A percentile compares a stretch with the other conserved stretches of the same genome.
These are phyloP conservation scores for Talaromyces trachyspermus DNA, from an alignment of 495 filamentous ascomycete genomes.

Conservation along the genomic window DNA sequence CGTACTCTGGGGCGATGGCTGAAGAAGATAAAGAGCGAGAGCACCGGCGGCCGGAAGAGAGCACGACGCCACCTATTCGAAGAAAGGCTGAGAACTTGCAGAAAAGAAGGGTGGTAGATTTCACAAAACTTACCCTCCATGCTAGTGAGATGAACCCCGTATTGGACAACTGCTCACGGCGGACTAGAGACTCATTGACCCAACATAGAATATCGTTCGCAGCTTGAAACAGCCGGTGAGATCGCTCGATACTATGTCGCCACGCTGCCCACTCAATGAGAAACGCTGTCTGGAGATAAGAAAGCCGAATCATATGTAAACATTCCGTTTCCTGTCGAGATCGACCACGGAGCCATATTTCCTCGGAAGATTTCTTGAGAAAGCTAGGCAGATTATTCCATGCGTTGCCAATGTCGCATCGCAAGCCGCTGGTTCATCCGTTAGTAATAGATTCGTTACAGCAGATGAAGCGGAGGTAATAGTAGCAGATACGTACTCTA, in stretches of 20 bases:
- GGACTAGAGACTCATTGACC: slow-evolving; percentile 6
- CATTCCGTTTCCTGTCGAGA: slow-evolving; percentile 4
- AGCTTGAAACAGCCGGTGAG: not conserved
- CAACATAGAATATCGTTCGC: slow-evolving; percentile 4
- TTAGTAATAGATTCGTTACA: not conserved
- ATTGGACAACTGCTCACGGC: slow-evolving; percentile 6
- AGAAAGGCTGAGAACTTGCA: not conserved
- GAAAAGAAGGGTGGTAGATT: not conserved
- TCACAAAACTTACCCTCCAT: slow-evolving; percentile 3
- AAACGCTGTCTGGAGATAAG: slow-evolving; percentile 6
- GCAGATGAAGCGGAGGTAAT: not conserved
- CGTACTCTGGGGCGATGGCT: no score
- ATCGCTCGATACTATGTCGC: slow-evolving; percentile 3
- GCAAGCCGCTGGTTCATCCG: no score
- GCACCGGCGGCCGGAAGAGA: slow-evolving; percentile 4
- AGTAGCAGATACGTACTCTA: not conserved
- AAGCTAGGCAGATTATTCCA: slow-evolving; percentile 5
- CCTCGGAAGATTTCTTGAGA: not conserved
- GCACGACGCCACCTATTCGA: slow-evolving; percentile 2
- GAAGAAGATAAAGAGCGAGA: slow-evolving; percentile 5
- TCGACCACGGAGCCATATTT: slow-evolving; percentile 3
- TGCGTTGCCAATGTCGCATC: slow-evolving; percentile 4
- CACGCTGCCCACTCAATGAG: slow-evolving; percentile 8
- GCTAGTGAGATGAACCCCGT: slow-evolving; percentile 4
- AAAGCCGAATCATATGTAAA: slow-evolving; percentile 2